These are phyloP conservation scores for Yamadazyma epiphylla DNA, from an alignment of 1,139 yeast genomes.

Conservation along the genomic window DNA sequence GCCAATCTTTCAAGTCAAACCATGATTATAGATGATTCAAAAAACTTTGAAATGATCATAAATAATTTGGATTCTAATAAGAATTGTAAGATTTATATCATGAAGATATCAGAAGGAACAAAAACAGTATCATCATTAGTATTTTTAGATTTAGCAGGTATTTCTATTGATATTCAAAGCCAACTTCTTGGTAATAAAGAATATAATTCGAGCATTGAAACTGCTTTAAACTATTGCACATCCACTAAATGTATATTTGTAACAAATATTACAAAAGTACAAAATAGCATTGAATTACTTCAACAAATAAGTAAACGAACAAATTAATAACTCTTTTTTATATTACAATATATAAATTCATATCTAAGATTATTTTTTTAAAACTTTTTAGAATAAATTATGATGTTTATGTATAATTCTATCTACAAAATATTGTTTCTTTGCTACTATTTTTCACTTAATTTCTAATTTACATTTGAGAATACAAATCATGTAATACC, in stretches of 20 bases:
- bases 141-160: conserved; percentile 5
- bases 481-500: conserved; percentile 58
- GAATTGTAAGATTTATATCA: background rate
- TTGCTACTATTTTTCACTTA: too few species aligned
- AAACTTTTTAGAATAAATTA: too few species aligned
- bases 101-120: background rate
- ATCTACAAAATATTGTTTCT: too few species aligned
- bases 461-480: conserved; percentile 31
- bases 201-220: background rate
- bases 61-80: background rate
- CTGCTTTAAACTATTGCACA: background rate
- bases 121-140: background rate
- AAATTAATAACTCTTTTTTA: too few species aligned
- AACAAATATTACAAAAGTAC: background rate
- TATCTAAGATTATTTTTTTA: background rate
- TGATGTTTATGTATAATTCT: too few species aligned
- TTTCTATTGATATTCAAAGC: background rate
- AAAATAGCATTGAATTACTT: background rate
- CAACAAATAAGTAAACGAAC: background rate
- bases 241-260: conserved; percentile 1
- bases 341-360: background rate
- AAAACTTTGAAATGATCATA: conserved; percentile 8
- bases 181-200: background rate
- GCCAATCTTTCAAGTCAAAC: conserved; percentile 8
- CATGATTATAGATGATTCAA: conserved; percentile 13